Evolutionary conservation across 306 rosid species (phyloP), one percentile per base, ranked within the genome.

Genomic region (Boehmeria nivea): DNA sequence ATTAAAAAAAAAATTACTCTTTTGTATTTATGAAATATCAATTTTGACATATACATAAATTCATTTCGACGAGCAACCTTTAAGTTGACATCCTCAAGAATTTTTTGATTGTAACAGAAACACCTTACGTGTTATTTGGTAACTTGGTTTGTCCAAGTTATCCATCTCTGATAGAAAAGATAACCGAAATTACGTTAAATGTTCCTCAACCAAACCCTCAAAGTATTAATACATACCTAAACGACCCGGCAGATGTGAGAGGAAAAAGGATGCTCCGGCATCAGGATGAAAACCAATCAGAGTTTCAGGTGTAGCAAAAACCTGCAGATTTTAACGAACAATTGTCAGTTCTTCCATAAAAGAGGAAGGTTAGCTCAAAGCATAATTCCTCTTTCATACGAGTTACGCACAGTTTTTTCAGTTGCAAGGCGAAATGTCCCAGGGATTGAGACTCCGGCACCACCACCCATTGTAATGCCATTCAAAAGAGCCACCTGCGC

Each of bases 391-490:
- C 36, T 56, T 22, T 51, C 43, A 10, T 31, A 31, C 9, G 48
- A 38, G 33, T 16, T 52, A 70, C 94, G 43, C 70, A 91, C 96
- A 54, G 95, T 91, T 77, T 82, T 91, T 59, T 91, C 84, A 18
- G 96, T 87, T 58, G 93, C 95, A 64, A 87, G 70, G 18, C 86
- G 85, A 58, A 91, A 84, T 33, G 82, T 91, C 53, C 94, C 95
- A 1, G 96, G 98, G 60, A 91, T 75, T 67, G 98, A 87, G 55
- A 91, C 70, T 62, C 95, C 96, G 54, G 87, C 94, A 27, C 98
- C 98, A 49, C 98, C 98, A 67, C 99, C 96, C 99, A 91, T 85
- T 54, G 95, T 87, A 62, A 91, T 68, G 40, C 99, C 96, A 77
- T 91, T 78, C 54, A 91, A 73, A 72, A 87, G 81, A 48, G 99